Conservation (phyloP, 2,329 filamentous ascomycete species). For the Ceratocystis eucalypticola region DNA sequence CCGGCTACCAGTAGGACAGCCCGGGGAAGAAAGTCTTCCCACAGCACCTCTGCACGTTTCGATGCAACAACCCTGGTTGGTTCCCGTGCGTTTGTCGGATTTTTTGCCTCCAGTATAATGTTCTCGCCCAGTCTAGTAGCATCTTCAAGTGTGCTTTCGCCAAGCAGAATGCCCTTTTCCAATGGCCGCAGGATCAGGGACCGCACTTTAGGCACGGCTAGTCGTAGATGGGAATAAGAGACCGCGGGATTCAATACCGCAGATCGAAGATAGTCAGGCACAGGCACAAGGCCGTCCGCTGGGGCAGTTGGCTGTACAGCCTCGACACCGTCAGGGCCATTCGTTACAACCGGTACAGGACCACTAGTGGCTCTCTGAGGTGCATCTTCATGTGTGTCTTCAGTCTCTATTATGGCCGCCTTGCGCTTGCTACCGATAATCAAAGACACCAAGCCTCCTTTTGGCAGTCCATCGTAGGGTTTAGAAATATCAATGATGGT, state of each 20-base stretch:
- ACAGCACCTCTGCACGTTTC: conserved; percentile 66
- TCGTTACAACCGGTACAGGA: conserved; percentile 59
- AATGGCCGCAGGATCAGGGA: conserved; percentile 70
- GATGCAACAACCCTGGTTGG: conserved; percentile 73
- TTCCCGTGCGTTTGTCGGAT: conserved; percentile 63
- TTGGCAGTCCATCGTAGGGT: conserved; percentile 83
- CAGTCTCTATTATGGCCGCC: conserved; percentile 52
- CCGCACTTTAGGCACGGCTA: conserved; percentile 78
- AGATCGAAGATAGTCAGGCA: conserved; percentile 73
- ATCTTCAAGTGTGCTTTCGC: conserved; percentile 42
- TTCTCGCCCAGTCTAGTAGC: conserved; percentile 53
- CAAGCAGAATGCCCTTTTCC: conserved; percentile 48
- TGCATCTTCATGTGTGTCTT: conserved; percentile 53
- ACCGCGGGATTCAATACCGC: conserved; percentile 75
- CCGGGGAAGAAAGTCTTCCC: conserved; percentile 86
- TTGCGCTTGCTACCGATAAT: conserved; percentile 90
- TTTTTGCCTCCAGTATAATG: conserved; percentile 75
- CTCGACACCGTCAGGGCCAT: conserved; percentile 64
- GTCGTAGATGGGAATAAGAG: conserved; percentile 65
- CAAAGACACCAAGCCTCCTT: conserved; percentile 73
- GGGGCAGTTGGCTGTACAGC: conserved; percentile 53
- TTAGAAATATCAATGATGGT: conserved; percentile 81
- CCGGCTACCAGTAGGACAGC: conserved; percentile 83
- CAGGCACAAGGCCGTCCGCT: conserved; percentile 48
- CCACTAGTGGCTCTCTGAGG: conserved; percentile 47